phyloP scores from a whole-genome alignment of 768 basidiomycete genomes.

The Mycena crocata region DNA sequence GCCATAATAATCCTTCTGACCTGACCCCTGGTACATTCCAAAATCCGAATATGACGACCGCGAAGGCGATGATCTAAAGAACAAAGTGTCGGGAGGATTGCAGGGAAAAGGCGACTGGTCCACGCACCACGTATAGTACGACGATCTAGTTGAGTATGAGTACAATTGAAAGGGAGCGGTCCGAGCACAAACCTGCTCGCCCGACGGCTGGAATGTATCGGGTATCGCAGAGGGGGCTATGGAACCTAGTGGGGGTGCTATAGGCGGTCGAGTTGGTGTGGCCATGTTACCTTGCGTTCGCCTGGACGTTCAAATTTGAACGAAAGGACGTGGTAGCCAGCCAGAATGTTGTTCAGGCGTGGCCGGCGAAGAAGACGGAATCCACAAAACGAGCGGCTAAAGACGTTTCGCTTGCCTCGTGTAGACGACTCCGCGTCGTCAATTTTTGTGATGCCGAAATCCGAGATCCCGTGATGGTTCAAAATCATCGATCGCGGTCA shows the following conservation, averaged over 20 bases:
- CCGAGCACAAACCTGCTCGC: conserved; percentile 71
- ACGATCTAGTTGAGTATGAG: conserved; percentile 63
- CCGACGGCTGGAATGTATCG: conserved; percentile 67
- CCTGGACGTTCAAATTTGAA: conserved; percentile 1
- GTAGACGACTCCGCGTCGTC: not conserved
- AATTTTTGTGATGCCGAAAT: too few species aligned
- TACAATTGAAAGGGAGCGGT: conserved; percentile 25
- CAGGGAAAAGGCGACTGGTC: conserved; percentile 21
- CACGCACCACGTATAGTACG: conserved; percentile 79
- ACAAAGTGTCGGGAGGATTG: conserved; percentile 18
- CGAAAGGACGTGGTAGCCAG: conserved; percentile 6
- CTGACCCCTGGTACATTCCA: conserved; percentile 40
- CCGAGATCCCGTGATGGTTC: conserved; percentile 20
- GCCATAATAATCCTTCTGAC: not conserved
- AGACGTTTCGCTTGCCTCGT: conserved; percentile 24
- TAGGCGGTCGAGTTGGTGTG: conserved; percentile 51
- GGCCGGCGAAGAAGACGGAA: conserved; percentile 19
- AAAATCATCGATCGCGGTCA: conserved; percentile 34
- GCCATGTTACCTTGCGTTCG: conserved; percentile 37
- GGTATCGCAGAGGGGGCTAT: conserved; percentile 44
- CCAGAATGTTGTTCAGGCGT: conserved; percentile 12
- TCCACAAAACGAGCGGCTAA: not conserved
- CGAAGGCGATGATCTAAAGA: conserved; percentile 81
- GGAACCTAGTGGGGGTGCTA: conserved; percentile 57
- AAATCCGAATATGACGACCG: conserved; percentile 87